These are phyloP conservation scores for Bjerkandera adusta DNA, from an alignment of 1,284 basidiomycete genomes.

Conservation along the genomic window DNA sequence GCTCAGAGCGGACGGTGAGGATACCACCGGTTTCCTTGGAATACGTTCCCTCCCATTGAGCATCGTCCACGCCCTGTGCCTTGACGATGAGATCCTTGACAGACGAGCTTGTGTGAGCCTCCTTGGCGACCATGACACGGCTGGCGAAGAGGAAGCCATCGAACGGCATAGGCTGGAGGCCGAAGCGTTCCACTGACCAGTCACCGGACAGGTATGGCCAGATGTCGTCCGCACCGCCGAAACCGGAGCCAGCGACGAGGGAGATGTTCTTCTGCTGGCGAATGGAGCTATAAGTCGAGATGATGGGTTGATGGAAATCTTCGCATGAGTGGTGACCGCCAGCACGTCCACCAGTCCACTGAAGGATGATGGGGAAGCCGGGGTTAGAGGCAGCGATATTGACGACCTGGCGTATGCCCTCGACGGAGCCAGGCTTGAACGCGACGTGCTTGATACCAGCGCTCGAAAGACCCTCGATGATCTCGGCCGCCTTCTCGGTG, in stretches of 20 bases:
- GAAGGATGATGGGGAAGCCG: conserved; percentile 96
- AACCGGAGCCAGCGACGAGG: conserved; percentile 95
- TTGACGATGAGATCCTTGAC: conserved; percentile 98
- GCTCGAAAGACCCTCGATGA: conserved; percentile 43
- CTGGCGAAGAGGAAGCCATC: conserved; percentile 96
- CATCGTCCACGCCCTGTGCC: conserved; percentile 90
- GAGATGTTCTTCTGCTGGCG: conserved; percentile 87
- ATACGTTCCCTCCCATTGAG: conserved; percentile 95
- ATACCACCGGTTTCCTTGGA: conserved; percentile 93
- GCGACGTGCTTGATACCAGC: conserved; percentile 93
- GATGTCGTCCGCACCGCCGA: conserved; percentile 92
- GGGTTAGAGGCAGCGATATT: conserved; percentile 95
- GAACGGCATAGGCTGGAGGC: conserved; percentile 96
- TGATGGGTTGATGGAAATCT: conserved; percentile 97
- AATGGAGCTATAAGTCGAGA: conserved; percentile 88
- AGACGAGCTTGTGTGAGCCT: conserved; percentile 90
- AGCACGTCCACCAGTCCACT: conserved; percentile 99
- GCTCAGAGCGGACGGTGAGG: conserved; percentile 95
- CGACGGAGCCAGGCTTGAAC: conserved; percentile 97
- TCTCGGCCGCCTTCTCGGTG: conserved; percentile 82
- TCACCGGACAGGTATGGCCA: conserved; percentile 98
- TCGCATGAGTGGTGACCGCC: conserved; percentile 98
- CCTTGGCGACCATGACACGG: conserved; percentile 98
- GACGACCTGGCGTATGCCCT: conserved; percentile 95
- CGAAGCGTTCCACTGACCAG: conserved; percentile 84